Evolutionary conservation across 495 filamentous ascomycete species (phyloP).

Genomic region (Lichenothelia convexa): DNA sequence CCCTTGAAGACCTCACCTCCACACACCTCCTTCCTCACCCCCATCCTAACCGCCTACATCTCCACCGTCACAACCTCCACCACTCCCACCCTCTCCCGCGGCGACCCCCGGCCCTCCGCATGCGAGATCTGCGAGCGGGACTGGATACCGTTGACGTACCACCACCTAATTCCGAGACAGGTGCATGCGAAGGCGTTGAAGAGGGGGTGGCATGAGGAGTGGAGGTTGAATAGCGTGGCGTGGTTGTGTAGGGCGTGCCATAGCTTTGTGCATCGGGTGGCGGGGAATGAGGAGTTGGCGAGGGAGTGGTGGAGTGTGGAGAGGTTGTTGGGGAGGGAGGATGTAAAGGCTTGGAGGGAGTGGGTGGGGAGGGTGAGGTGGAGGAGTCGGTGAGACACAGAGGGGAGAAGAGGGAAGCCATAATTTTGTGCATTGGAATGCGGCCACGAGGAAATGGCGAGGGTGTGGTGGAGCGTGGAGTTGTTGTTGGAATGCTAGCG

Average conservation of each 20-base stretch:
- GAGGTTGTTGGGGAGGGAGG: conserved; percentile 45
- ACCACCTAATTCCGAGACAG: conserved; percentile 63
- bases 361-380: conserved; percentile 29
- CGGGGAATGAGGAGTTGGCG: conserved; percentile 63
- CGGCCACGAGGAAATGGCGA: too few relatives aligned
- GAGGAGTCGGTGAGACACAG: conserved; percentile 18
- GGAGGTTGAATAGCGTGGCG: conserved; percentile 61
- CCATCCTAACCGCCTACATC: conserved; percentile 44
- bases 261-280: conserved; percentile 63
- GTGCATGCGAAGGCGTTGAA: conserved; percentile 66
- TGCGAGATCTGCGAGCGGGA: conserved; percentile 73
- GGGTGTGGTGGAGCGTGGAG: conserved; percentile 55
- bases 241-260: conserved; percentile 86
- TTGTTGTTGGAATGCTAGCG: conserved; percentile 47
- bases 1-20: too few relatives aligned
- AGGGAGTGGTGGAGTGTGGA: conserved; percentile 57
- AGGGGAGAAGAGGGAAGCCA: too few relatives aligned
- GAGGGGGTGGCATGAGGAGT: conserved; percentile 62
- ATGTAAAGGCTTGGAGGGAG: conserved; percentile 48
- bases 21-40: conserved; percentile 23
- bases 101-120: conserved; percentile 32
- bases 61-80: conserved; percentile 36
- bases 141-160: conserved; percentile 64
- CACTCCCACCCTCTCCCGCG: conserved; percentile 40
- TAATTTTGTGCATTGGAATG: too few relatives aligned